Evolutionary conservation across 2,329 filamentous ascomycete genomes (phyloP), one percentile per base, ranked within the genome.

Genomic region (Aspergillus sojae): DNA sequence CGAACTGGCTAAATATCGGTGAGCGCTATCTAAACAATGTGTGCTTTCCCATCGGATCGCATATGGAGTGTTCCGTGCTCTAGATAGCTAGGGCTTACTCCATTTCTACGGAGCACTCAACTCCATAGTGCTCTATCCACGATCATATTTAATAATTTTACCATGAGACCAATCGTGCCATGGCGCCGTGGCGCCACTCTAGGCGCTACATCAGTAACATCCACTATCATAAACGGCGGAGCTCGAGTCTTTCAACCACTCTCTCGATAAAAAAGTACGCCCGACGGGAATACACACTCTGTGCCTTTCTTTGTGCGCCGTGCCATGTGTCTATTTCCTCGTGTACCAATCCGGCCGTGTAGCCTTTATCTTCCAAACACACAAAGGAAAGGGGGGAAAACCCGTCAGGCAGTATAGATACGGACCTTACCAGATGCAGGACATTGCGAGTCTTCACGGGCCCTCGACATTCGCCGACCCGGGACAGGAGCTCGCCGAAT

Each of bases 11-110:
- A 55, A 54, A 39, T 36, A 34, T 21, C 30, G 52, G 52, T 23
- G 30, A 36, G 19, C 30, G 30, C 36, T 23, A 36, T 26, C 26
- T 19, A 5, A 5, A n/a, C 46, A n/a, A 52, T 52, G 26, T 32
- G 10, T 32, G n/a, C 48, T 32, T 52, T 52, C 48, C 19, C 48
- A n/a, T 32, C 48, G 48, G 28, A 30, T 26, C 21, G 5, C 48
- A 32, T 2, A 53, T 28, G 28, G 52, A 12, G 16, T 36, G n/a
- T n/a, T 34, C 52, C 52, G 52, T 19, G n/a, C 19, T 34, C 30
- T 34, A 43, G 19, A 43, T 43, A 46, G 21, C 21, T 46, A 54
- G 52, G 52, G 52, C 52, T 54, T 54, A 54, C 52, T 54, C 46
- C 30, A 36, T 12, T 16, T 41, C 52, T 34, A 54, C 32, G 28